These are phyloP conservation scores for Populus trichocarpa DNA, from an alignment of 441 rosid species.

Conservation along the genomic window DNA sequence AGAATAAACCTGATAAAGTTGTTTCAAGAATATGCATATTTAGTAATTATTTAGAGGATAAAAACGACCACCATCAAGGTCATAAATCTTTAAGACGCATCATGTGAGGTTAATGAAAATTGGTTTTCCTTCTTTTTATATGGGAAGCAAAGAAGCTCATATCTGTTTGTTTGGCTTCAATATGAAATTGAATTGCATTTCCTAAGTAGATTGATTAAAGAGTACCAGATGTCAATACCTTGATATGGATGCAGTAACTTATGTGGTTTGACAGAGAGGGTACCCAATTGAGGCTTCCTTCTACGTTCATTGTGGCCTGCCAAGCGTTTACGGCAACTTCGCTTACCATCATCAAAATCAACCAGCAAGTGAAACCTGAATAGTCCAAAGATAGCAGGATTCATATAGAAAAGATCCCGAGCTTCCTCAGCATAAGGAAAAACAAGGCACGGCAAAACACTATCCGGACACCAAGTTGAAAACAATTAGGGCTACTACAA, in stretches of 20 bases:
- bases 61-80: neutral
- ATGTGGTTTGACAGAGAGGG: constrained; percentile 38
- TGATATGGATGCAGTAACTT: constrained; percentile 44
- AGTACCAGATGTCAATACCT: constrained; percentile 34
- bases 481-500: neutral
- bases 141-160: neutral
- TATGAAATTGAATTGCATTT: neutral
- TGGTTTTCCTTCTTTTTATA: neutral
- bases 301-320: constrained; percentile 88
- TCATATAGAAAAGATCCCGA: neutral
- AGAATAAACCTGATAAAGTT: neutral
- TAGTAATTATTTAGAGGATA: neutral
- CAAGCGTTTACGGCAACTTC: constrained; percentile 86
- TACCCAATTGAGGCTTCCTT: constrained; percentile 60
- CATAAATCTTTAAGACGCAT: neutral
- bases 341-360: constrained; percentile 87
- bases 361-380: constrained; percentile 81
- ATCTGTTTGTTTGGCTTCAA: neutral
- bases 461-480: neutral
- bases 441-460: neutral
- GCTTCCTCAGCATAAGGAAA: neutral
- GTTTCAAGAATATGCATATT: neutral
- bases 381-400: constrained; percentile 6
- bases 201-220: neutral
- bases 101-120: neutral